Evolutionary conservation across 2,329 filamentous ascomycete species (phyloP), one percentile per base, ranked within the genome.

Genomic region (Fusarium sp.): DNA sequence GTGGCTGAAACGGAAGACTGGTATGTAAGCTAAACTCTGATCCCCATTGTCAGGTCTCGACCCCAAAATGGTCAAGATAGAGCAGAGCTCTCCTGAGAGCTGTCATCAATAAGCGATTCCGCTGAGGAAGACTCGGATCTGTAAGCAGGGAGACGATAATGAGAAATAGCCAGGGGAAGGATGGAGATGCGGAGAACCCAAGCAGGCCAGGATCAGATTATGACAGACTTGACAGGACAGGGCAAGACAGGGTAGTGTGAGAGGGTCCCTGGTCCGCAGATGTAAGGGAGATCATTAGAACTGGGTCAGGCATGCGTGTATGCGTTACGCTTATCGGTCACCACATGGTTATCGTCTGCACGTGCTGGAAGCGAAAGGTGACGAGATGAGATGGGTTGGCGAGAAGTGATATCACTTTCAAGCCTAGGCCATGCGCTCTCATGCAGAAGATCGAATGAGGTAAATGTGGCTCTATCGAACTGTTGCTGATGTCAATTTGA

Each of bases 1-100:
- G 54, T 76, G 74, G 75, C 76, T 76, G 74, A 78, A 77, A 78
- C 76, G 24, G 39, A 66, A 68, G 72, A 73, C 68, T 76, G 75
- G 70, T 54, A 77, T 77, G 75, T n/a, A 68, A 51, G 42, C 41
- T 54, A 45, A 77, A 66, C 60, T 66, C 74, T 72, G 61, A 48
- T 66, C 45, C 36, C 49, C 35, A 47, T 68, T 42, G 60, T 45
- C 31, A 57, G 56, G 61, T 67, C 64, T 70, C 66, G 61, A 48
- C 75, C 52, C 47, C 49, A 20, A 41, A 41, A 24, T 28, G 33
- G 41, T 44, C 48, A n/a, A 58, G 49, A 45, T 52, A 47, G 44
- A 45, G 38, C 39, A 52, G 48, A 24, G 31, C 48, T 52, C 39
- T 47, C 66, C 35, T 51, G 33, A 44, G 44, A 41, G 41, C 20